phyloP scores from a whole-genome alignment of 345 rosid species.

The Rhizophora mangle region DNA sequence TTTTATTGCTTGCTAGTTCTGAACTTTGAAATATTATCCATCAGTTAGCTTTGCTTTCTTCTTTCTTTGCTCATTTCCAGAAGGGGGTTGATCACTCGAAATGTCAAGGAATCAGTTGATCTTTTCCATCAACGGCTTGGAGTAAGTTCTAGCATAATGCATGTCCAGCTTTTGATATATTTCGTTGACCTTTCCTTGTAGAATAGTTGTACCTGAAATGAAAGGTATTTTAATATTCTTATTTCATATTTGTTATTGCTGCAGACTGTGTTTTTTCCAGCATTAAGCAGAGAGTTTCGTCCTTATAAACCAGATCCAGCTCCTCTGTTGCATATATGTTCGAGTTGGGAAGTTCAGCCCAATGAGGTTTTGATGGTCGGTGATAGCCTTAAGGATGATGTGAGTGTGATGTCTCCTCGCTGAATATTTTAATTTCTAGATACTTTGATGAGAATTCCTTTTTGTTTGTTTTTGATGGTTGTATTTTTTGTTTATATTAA shows the following conservation, averaged over 20 bases:
- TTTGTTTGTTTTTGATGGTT: background rate
- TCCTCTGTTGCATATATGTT: conserved; percentile 85
- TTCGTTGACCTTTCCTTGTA: background rate
- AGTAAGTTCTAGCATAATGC: conserved; percentile 37
- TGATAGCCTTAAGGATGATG: conserved; percentile 97
- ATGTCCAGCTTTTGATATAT: background rate
- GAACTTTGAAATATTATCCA: too few species aligned
- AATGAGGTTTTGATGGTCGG: conserved; percentile 92
- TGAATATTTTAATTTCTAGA: background rate
- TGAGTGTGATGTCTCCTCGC: conserved; percentile 28
- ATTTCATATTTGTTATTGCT: conserved; percentile 9
- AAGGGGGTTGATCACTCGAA: conserved; percentile 90
- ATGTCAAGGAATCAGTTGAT: conserved; percentile 77
- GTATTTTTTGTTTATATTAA: background rate
- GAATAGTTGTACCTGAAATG: background rate
- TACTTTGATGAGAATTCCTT: background rate
- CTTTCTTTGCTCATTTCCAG: conserved; percentile 30
- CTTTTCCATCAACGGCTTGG: conserved; percentile 75
- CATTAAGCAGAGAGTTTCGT: conserved; percentile 91
- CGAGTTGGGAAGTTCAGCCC: conserved; percentile 73
- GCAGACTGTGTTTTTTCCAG: conserved; percentile 77
- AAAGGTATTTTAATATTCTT: background rate
- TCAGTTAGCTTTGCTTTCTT: background rate
- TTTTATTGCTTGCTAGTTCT: too few species aligned
- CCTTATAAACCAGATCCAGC: conserved; percentile 93